Evolutionary conservation across 148 eudicot species (phyloP), one percentile per base, ranked within the genome.

Genomic region (Spergularia marina): DNA sequence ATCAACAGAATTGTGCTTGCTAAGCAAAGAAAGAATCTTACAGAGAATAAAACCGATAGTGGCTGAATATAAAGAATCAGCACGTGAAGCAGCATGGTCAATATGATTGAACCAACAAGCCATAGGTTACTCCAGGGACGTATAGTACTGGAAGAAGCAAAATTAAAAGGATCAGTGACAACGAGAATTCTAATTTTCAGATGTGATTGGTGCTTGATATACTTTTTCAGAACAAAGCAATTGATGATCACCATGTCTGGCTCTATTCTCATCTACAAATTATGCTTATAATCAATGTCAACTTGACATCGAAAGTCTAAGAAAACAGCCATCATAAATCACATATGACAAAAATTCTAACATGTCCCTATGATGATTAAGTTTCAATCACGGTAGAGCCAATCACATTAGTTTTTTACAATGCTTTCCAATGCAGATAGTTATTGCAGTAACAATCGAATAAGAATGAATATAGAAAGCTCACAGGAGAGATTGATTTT

Each of bases 91-190:
- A 96, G 74, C 97, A 96, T 96, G 20, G 99, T 96, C 76, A 96
- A 77, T 44, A 87, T 73, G 81, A 96, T 89, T 52, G 99, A 92
- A 74, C 65, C 98, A 79, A 96, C 97, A 76, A 96, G 98, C 99
- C 99, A 96, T 76, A 88, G 63, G 76, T 92, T 96, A 82, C 97
- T 96, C 99, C 99, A 91, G 3, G 98, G 98, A 79, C 91, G 94
- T 74, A 96, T 88, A 62, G 86, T 89, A 39, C 99, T 96, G 73
- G 25, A 88, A 81, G 78, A 57, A 41, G 58, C 75, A 71, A 17
- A 54, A 69, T 66, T 7, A 60, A 6, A 71, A 30, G 14, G 53
- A 62, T 70, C 65, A 80, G 47, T 70, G 18, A 80, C 56, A 73
- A 75, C 3, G 25, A 9, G 39, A 36, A 30, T 57, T 59, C 34